Evolutionary conservation across 306 rosid genomes (phyloP).

Genomic region (Dalbergia oliveri): DNA sequence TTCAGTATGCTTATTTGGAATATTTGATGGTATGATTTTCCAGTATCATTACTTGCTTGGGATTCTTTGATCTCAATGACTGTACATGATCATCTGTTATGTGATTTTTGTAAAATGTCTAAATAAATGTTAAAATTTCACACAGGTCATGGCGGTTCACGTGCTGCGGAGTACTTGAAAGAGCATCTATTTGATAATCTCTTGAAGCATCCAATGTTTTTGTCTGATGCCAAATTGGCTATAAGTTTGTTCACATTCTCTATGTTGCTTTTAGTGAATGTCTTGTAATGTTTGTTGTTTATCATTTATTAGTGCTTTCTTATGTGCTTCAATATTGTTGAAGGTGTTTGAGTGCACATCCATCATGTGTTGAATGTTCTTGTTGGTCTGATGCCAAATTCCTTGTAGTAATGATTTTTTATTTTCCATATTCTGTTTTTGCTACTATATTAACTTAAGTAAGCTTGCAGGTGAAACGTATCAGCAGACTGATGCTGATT

Average conservation of each 20-base stretch:
- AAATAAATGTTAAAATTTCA: slow-evolving; percentile 30
- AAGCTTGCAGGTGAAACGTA: slow-evolving; percentile 88
- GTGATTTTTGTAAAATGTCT: slow-evolving; percentile 29
- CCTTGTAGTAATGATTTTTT: slow-evolving; percentile 44
- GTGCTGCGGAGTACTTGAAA: slow-evolving; percentile 97
- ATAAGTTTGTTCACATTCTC: slow-evolving; percentile 72
- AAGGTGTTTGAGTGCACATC: slow-evolving; percentile 33
- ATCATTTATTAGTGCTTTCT: slow-evolving; percentile 25
- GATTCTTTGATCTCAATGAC: slow-evolving; percentile 12
- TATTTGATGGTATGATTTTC: slow-evolving; percentile 87
- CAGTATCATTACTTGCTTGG: slow-evolving; percentile 32
- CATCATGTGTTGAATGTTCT: slow-evolving; percentile 14
- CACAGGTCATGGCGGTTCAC: slow-evolving; percentile 97
- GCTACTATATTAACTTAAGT: slow-evolving; percentile 52
- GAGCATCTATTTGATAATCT: slow-evolving; percentile 94
- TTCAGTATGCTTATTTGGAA: slow-evolving; percentile 86
- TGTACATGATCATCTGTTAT: slow-evolving; percentile 11
- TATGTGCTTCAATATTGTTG: slow-evolving; percentile 36
- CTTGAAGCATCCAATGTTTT: slow-evolving; percentile 89
- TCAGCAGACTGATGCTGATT: slow-evolving; percentile 83
- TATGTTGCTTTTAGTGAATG: slow-evolving; percentile 5
- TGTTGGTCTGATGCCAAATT: slow-evolving; percentile 42
- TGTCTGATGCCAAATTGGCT: slow-evolving; percentile 86
- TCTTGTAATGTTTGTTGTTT: slow-evolving; percentile 15
- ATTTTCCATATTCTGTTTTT: slow-evolving; percentile 38